Evolutionary conservation across 73 alveolate genomes (phyloP), one percentile per base, ranked within the genome.

Genomic region (Effrenium voratum): DNA sequence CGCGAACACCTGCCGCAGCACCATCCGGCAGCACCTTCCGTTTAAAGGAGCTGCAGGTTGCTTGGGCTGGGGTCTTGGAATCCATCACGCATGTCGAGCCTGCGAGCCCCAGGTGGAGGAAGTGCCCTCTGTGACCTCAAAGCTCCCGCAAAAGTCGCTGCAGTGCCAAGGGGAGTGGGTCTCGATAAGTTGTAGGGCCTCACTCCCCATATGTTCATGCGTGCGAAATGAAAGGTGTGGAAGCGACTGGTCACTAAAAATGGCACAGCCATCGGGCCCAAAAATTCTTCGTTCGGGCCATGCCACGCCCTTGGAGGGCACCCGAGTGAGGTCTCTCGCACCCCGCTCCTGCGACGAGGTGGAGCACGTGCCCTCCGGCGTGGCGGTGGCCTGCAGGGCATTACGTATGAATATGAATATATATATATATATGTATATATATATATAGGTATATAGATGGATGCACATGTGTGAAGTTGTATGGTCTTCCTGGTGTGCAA

Each of bases 321-420:
- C 28, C 32, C 28, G 30, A 30, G 68, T 6, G 36, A 36, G 1
- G 60, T 59, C 57, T 76, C 41, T 4, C 46, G n/a, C 34, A 28
- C 68, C 34, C 6, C 43, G 92, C 50, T 32, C 92, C 92, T 82
- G 92, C 5, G 92, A 82, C 32, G 75, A 72, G 75, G 75, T 49
- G 36, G 92, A 49, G 73, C 72, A 34, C 52, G 92, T 82, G 50
- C 70, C 49, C 16, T 82, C 92, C 32, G 92, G 92, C 15, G 76
- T 82, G 16, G 92, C 73, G 34, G 92, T 82, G 47, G 92, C 63
- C 63, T 52, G 63, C 8, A 12, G 63, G 63, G 26, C 63, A 19
- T 52, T 8, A 19, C 63, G 63, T 19, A n/a, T n/a, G n/a, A 19
- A 19, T 52, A 19, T 8, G 63, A 8, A 19, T 52, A 8, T 19